Evolutionary conservation across 306 rosid species (phyloP).

Genomic region (Acmispon strigosus): DNA sequence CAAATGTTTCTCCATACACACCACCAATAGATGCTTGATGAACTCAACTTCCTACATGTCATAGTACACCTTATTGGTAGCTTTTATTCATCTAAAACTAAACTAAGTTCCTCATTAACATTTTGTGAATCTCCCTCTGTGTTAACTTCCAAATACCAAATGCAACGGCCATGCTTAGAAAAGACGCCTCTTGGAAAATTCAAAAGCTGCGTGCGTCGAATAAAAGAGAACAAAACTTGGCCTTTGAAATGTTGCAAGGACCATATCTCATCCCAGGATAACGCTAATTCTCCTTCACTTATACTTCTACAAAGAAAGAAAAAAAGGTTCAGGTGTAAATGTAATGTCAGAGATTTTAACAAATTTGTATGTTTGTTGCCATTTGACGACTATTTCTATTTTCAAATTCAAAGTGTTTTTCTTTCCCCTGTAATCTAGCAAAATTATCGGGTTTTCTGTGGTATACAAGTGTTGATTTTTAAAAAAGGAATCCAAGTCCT

Average conservation of each 20-base stretch:
- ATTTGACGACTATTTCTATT: background rate
- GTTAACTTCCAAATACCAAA: background rate
- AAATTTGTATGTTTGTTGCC: background rate
- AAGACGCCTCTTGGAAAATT: constrained; percentile 28
- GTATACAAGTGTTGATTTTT: background rate
- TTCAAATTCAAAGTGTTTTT: background rate
- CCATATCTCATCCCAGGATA: background rate
- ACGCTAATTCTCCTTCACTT: background rate
- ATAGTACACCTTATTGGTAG: no score
- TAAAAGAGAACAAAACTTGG: constrained; percentile 8
- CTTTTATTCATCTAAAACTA: no score
- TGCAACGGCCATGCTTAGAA: background rate
- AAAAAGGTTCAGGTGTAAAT: no score
- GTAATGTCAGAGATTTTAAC: background rate
- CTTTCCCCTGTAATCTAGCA: background rate
- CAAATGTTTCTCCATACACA: no score
- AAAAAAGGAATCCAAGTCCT: background rate
- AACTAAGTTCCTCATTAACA: no score
- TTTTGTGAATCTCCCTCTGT: background rate
- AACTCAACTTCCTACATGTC: no score
- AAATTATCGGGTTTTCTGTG: background rate
- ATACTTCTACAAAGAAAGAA: no score
- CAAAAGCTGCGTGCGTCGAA: constrained; percentile 19
- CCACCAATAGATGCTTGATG: no score
- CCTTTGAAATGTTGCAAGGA: constrained; percentile 41